These are phyloP conservation scores for Phytophthora lateralis DNA, from an alignment of 352 stramenopile species.

Conservation along the genomic window DNA sequence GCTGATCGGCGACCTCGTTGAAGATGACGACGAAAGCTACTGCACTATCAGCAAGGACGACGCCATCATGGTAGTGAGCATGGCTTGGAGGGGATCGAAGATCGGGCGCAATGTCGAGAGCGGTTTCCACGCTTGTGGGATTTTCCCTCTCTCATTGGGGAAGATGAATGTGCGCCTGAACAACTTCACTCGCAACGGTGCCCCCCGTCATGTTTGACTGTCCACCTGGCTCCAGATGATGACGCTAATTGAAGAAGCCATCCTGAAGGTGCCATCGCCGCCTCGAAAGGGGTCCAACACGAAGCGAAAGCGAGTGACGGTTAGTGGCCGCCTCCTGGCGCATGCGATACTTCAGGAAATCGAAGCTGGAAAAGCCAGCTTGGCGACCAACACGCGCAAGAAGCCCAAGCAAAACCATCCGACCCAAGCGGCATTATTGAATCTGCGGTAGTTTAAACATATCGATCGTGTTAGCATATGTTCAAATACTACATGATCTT, in stretches of 20 bases:
- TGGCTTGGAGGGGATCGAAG: too few species aligned
- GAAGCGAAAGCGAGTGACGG: slow-evolving; percentile 1
- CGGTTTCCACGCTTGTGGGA: slow-evolving; percentile 6
- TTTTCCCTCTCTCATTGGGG: slow-evolving; percentile 19
- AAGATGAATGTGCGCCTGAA: slow-evolving; percentile 4
- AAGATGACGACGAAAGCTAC: slow-evolving; percentile 1
- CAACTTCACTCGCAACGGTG: slow-evolving; percentile 1
- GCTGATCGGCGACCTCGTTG: slow-evolving; percentile 8
- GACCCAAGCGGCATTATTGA: too few species aligned
- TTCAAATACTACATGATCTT: too few species aligned
- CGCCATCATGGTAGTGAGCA: background rate
- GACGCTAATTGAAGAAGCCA: slow-evolving; percentile 1
- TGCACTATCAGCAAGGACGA: slow-evolving; percentile 15
- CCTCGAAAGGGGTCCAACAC: background rate
- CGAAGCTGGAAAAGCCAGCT: too few species aligned
- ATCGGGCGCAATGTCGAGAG: slow-evolving; percentile 4
- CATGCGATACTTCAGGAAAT: background rate
- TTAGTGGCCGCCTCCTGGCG: background rate
- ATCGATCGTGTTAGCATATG: too few species aligned
- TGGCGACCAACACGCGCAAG: too few species aligned
- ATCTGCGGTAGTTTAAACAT: too few species aligned
- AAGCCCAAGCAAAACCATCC: too few species aligned
- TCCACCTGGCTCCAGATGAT: slow-evolving; percentile 4
- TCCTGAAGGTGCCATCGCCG: background rate
- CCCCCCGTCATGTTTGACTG: slow-evolving; percentile 3